These are phyloP conservation scores for Lachnellula arida DNA, from an alignment of 2,329 filamentous ascomycete species.

Conservation along the genomic window DNA sequence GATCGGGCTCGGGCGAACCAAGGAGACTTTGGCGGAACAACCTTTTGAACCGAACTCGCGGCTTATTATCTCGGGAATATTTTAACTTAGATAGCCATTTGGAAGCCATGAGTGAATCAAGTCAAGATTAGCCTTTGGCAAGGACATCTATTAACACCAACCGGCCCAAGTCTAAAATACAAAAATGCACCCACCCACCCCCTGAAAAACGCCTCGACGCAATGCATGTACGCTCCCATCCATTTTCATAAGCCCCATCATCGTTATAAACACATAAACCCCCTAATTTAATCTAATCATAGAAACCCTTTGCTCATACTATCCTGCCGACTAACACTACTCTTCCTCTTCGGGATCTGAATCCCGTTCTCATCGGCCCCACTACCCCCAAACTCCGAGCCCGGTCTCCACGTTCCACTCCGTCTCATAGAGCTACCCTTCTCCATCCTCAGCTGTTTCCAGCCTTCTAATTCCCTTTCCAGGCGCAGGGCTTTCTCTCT, in stretches of 20 bases:
- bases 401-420: conserved; percentile 20
- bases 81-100: no score
- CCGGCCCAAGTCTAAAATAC: no score
- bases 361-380: conserved; percentile 31
- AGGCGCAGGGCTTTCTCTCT: conserved; percentile 73
- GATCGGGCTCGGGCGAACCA: no score
- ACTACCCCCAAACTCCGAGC: conserved; percentile 33
- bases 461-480: conserved; percentile 83
- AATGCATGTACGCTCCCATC: not conserved
- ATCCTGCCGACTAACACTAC: conserved; percentile 56
- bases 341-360: conserved; percentile 61
- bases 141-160: no score
- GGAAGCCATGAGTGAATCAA: no score
- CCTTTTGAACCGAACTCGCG: no score
- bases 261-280: not conserved
- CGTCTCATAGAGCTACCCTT: conserved; percentile 35
- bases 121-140: no score
- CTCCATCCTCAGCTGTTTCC: conserved; percentile 68
- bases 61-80: no score
- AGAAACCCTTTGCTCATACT: conserved; percentile 78
- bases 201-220: no score
- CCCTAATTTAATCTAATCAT: conserved; percentile 33
- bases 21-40: no score
- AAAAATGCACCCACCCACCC: no score
- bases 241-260: not conserved